Evolutionary conservation across 129 eudicot genomes (phyloP).

Genomic region (Flaveria sonorensis): DNA sequence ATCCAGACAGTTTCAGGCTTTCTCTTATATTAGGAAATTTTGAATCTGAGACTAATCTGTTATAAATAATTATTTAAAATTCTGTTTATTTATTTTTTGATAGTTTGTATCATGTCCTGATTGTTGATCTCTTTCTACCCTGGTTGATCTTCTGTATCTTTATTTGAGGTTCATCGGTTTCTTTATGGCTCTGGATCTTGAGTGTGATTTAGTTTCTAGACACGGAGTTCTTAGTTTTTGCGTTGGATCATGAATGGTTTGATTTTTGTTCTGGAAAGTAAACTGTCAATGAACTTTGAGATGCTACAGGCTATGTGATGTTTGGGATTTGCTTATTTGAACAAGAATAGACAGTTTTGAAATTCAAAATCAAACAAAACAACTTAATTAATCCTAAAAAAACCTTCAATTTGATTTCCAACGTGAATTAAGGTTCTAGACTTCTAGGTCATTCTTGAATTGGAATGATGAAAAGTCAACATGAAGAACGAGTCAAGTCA

Average conservation of each 20-base stretch:
- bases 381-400: not conserved
- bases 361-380: not conserved
- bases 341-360: not conserved
- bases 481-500: conserved; percentile 9
- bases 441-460: conserved; percentile 13
- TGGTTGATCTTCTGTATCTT: conserved; percentile 9
- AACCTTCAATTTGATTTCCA: not conserved
- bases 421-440: not conserved
- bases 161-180: not conserved
- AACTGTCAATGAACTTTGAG: not conserved
- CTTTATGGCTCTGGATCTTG: not conserved
- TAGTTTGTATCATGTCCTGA: conserved; percentile 26
- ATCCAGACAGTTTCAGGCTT: conserved; percentile 42
- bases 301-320: not conserved
- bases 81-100: conserved; percentile 29
- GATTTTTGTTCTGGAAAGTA: not conserved
- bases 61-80: conserved; percentile 42
- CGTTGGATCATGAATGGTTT: not conserved
- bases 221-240: not conserved
- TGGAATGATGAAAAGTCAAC: conserved; percentile 18
- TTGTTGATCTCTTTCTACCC: not conserved
- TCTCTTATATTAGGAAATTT: conserved; percentile 51
- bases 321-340: not conserved
- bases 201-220: not conserved
- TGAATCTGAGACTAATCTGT: conserved; percentile 56